Conservation (phyloP, 805 yeast genomes). For the Pichia membranifaciens region DNA sequence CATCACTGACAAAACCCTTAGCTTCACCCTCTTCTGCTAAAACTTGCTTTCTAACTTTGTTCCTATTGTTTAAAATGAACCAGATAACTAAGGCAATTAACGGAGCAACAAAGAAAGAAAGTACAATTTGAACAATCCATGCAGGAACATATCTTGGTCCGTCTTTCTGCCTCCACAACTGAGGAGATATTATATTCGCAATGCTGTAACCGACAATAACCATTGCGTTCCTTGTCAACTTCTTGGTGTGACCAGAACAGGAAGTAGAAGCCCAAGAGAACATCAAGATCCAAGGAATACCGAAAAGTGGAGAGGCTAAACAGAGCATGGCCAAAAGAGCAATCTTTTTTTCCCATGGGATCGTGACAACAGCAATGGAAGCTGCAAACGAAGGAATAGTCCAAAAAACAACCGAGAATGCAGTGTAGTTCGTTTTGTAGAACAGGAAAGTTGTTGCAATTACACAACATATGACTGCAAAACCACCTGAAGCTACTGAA, state of each 20-base stretch:
- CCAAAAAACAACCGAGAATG: conserved; percentile 22
- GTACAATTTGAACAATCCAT: conserved; percentile 52
- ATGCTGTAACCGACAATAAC: conserved; percentile 43
- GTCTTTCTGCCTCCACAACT: conserved; percentile 45
- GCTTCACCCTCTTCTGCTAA: conserved; percentile 19
- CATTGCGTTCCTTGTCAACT: conserved; percentile 41
- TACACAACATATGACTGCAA: conserved; percentile 36
- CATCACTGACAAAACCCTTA: conserved; percentile 26
- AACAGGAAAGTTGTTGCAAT: conserved; percentile 33
- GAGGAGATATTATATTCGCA: conserved; percentile 51
- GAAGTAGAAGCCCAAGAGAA: conserved; percentile 26
- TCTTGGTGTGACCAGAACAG: conserved; percentile 47
- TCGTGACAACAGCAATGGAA: conserved; percentile 1
- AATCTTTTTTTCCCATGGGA: conserved; percentile 26
- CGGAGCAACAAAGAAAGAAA: conserved; percentile 46
- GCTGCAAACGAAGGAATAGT: conserved; percentile 15
- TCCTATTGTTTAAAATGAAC: conserved; percentile 40
- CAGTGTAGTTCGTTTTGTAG: conserved; percentile 31
- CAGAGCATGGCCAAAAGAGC: conserved; percentile 44
- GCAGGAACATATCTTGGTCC: conserved; percentile 45
- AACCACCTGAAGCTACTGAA: conserved; percentile 49
- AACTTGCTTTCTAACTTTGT: conserved; percentile 21
- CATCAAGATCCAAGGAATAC: conserved; percentile 24
- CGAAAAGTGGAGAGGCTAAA: conserved; percentile 38
- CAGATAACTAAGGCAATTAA: conserved; percentile 37